Conservation (phyloP, 257 asterid genomes). For the Solanum tarijense region DNA sequence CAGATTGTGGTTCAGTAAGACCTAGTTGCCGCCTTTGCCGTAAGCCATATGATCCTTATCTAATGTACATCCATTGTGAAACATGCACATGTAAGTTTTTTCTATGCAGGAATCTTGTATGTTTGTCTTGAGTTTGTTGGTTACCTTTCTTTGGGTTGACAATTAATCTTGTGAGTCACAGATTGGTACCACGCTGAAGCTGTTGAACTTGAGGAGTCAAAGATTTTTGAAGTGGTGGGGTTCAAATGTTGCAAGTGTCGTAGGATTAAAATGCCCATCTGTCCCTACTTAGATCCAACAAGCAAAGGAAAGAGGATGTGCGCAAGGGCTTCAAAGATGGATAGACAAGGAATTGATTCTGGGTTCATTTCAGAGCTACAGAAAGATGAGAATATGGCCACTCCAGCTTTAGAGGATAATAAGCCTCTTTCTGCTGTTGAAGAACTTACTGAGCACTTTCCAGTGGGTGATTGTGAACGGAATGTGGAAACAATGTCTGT, state of each 20-base stretch:
- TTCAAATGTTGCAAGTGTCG: constrained; percentile 84
- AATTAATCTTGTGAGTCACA: constrained; percentile 16
- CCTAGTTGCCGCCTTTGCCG: constrained; percentile 54
- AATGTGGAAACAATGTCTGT: not conserved
- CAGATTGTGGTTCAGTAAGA: constrained; percentile 1
- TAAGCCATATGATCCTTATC: constrained; percentile 42
- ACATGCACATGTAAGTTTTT: constrained; percentile 50
- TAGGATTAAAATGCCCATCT: constrained; percentile 48
- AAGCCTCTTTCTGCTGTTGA: constrained; percentile 23
- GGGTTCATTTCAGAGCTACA: not conserved
- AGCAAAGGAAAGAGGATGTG: constrained; percentile 24
- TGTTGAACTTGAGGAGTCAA: constrained; percentile 51
- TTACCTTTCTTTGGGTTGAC: not conserved
- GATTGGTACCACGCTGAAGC: constrained; percentile 88
- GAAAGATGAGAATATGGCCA: constrained; percentile 11
- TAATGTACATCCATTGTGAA: constrained; percentile 65
- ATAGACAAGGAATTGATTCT: constrained; percentile 11
- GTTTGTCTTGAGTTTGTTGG: not conserved
- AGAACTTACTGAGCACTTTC: constrained; percentile 9
- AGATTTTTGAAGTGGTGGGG: constrained; percentile 38
- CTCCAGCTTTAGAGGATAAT: constrained; percentile 8
- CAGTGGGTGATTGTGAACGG: constrained; percentile 12
- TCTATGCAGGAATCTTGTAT: not conserved
- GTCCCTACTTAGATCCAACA: constrained; percentile 39
- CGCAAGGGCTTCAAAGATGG: constrained; percentile 23